Percentiles rank a stretch among this genome's conserved stretches.
Conservation (phyloP, 176 grass and related monocot species). For the Oryza nivara region DNA sequence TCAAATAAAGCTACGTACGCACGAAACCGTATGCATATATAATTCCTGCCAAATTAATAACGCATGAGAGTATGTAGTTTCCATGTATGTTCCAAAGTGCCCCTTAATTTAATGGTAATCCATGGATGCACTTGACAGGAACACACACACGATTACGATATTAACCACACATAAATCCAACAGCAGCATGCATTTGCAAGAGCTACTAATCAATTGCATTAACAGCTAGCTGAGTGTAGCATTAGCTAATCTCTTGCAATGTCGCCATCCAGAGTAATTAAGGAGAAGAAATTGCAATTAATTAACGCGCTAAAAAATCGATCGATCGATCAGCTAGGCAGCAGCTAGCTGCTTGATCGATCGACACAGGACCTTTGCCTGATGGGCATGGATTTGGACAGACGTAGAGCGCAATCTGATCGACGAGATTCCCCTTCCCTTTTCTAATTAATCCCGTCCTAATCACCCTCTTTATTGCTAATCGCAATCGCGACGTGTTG, state of each 20-base stretch:
- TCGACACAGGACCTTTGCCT: neutral
- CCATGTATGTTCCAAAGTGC: neutral
- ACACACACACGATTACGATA: neutral
- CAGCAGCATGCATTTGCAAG: constrained; percentile 3
- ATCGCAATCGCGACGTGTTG: neutral
- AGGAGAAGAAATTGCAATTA: neutral
- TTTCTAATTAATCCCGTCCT: constrained; percentile 22
- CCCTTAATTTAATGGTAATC: neutral
- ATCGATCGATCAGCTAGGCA: neutral
- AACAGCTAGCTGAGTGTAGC: neutral
- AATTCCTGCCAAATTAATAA: neutral
- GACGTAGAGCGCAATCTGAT: neutral
- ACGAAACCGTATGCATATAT: neutral
- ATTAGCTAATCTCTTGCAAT: neutral
- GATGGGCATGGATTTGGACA: neutral
- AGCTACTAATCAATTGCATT: neutral
- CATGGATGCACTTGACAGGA: neutral
- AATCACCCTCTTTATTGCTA: neutral
- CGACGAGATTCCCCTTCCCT: constrained; percentile 4
- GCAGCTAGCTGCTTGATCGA: neutral
- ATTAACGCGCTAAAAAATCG: neutral
- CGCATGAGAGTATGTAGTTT: neutral
- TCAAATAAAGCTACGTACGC: neutral
- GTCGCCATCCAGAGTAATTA: neutral
- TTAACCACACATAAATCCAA: neutral